Evolutionary conservation across 2,329 filamentous ascomycete genomes (phyloP).

Genomic region (Neocatenulostroma microsporum): DNA sequence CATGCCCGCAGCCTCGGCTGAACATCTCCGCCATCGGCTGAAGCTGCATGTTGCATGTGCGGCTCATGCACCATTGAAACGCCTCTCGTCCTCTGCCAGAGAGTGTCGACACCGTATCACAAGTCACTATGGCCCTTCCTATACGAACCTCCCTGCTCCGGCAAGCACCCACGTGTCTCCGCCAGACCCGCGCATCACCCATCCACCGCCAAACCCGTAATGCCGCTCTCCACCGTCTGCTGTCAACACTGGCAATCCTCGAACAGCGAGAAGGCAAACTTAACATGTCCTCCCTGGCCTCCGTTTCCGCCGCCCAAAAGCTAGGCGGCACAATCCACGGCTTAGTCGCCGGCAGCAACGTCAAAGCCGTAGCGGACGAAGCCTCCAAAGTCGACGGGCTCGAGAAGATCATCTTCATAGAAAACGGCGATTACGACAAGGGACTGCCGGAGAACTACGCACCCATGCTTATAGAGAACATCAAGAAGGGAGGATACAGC

Average conservation of each 20-base stretch:
- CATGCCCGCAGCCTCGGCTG: too few species aligned
- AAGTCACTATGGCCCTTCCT: constrained; percentile 10
- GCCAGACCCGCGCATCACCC: too few species aligned
- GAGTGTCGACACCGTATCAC: too few species aligned
- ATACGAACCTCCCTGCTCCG: constrained; percentile 15
- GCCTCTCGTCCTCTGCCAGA: too few species aligned
- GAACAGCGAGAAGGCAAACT: constrained; percentile 90
- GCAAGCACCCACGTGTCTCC: too few species aligned
- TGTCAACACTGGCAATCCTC: constrained; percentile 83
- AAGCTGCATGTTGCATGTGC: too few species aligned
- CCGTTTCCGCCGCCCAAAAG: constrained; percentile 77
- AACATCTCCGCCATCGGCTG: too few species aligned
- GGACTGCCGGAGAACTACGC: constrained; percentile 90
- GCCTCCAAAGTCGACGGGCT: constrained; percentile 83
- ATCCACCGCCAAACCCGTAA: constrained; percentile 41
- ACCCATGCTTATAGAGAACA: constrained; percentile 88
- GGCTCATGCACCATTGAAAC: too few species aligned
- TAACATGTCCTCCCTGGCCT: constrained; percentile 71
- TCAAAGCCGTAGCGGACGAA: constrained; percentile 68
- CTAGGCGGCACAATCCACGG: constrained; percentile 78
- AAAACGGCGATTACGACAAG: constrained; percentile 89
- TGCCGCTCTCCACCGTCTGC: constrained; percentile 58
- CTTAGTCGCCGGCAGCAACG: constrained; percentile 75
- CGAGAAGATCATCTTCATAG: constrained; percentile 82
- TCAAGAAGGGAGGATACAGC: constrained; percentile 90